These are phyloP conservation scores for Hymenoscyphus infarciens DNA, from an alignment of 2,329 filamentous ascomycete genomes.

Conservation along the genomic window DNA sequence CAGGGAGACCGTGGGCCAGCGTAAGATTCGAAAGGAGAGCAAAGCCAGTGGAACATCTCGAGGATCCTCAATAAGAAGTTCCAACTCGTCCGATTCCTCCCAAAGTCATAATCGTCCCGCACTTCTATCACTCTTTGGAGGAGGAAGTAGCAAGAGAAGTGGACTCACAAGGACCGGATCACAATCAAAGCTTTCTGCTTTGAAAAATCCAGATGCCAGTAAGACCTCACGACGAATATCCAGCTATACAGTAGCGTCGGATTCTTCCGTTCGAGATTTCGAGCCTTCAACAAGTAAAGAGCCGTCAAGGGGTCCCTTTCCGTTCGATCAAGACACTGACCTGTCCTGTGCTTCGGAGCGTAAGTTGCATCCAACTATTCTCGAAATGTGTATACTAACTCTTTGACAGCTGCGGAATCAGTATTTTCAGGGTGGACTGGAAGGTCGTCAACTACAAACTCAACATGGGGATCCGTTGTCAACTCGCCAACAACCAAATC, in stretches of 20 bases:
- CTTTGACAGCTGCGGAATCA: constrained; percentile 39
- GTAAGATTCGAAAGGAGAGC: constrained; percentile 30
- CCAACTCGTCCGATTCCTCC: constrained; percentile 20
- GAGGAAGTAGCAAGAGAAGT: constrained; percentile 32
- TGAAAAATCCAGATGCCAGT: constrained; percentile 11
- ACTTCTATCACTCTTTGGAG: constrained; percentile 34
- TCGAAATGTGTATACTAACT: constrained; percentile 16
- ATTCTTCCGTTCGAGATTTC: constrained; percentile 13
- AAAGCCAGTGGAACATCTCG: constrained; percentile 15
- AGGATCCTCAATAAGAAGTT: constrained; percentile 22
- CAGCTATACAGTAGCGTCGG: constrained; percentile 22
- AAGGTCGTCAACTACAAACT: constrained; percentile 34
- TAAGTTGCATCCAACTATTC: constrained; percentile 8
- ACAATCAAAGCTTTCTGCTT: constrained; percentile 11
- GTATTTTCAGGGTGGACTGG: constrained; percentile 45
- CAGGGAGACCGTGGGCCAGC: constrained; percentile 33
- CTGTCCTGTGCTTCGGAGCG: constrained; percentile 26
- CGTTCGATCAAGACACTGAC: constrained; percentile 15
- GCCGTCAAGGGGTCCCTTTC: constrained; percentile 15
- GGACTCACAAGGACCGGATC: constrained; percentile 8
- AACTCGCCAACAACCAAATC: constrained; percentile 30
- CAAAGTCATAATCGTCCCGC: constrained; percentile 11
- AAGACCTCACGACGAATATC: constrained; percentile 19
- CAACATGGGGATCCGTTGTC: constrained; percentile 35
- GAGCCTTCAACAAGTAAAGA: constrained; percentile 15